Percentiles rank a stretch among this genome's conserved stretches.
phyloP scores from a whole-genome alignment of 768 basidiomycete genomes.

The Collybia nuda region DNA sequence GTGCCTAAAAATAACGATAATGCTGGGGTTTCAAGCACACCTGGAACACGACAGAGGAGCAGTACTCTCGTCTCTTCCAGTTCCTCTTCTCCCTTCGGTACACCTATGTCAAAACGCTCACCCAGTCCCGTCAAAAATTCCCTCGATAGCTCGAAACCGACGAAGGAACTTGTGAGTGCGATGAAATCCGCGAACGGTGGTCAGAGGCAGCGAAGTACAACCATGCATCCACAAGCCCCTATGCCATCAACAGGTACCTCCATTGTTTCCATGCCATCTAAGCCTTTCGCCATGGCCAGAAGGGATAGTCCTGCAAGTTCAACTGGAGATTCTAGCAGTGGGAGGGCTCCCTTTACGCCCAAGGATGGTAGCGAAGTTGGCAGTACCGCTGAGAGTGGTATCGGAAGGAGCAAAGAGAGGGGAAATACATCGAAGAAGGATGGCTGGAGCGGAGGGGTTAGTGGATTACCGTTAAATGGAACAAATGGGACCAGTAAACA shows the following conservation, averaged over 20 bases:
- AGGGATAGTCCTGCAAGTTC: constrained; percentile 81
- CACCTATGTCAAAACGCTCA: background rate
- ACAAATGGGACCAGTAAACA: constrained; percentile 20
- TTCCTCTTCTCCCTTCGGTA: constrained; percentile 13
- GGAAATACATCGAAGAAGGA: constrained; percentile 15
- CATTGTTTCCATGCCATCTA: constrained; percentile 27
- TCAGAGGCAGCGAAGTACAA: constrained; percentile 39
- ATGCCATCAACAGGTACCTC: constrained; percentile 8
- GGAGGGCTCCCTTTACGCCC: constrained; percentile 73
- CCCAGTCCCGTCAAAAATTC: background rate
- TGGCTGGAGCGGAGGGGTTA: constrained; percentile 32
- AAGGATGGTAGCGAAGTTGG: constrained; percentile 72
- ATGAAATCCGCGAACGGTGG: background rate
- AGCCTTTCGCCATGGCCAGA: constrained; percentile 55
- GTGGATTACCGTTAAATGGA: constrained; percentile 26
- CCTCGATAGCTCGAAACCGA: background rate
- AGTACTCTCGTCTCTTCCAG: constrained; percentile 36
- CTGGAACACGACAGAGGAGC: constrained; percentile 33
- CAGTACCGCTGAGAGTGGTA: constrained; percentile 11
- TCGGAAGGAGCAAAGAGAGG: constrained; percentile 13
- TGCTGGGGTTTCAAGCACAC: constrained; percentile 3
- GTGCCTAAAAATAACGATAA: constrained; percentile 19
- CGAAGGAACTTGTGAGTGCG: background rate
- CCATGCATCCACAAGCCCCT: constrained; percentile 29
- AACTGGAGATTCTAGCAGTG: constrained; percentile 82